Evolutionary conservation across 768 basidiomycete genomes (phyloP).

Genomic region (Boletellus ananas): DNA sequence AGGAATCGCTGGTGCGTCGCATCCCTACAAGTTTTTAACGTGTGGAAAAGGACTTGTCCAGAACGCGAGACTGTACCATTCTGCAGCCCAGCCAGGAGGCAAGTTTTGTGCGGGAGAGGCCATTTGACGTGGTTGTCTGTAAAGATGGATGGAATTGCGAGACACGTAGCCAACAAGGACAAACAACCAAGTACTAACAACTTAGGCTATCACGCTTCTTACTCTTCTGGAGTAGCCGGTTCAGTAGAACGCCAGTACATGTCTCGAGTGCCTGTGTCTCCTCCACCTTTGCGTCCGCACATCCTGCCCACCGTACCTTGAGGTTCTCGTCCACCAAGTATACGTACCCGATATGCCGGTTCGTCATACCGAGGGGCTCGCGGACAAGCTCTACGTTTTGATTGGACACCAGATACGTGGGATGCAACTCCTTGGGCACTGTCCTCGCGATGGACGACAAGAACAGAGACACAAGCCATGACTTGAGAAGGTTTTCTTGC

Average conservation of each 20-base stretch:
- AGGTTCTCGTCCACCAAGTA: constrained; percentile 84
- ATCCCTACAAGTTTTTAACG: constrained; percentile 55
- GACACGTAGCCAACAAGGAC: constrained; percentile 29
- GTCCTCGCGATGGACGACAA: constrained; percentile 64
- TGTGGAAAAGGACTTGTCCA: not conserved
- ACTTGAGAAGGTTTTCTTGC: constrained; percentile 92
- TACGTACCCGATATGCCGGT: constrained; percentile 88
- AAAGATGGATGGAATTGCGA: not conserved
- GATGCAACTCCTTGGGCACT: constrained; percentile 60
- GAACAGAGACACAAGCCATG: constrained; percentile 84
- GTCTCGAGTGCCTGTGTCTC: constrained; percentile 67
- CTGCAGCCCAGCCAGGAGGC: constrained; percentile 89
- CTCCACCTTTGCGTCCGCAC: constrained; percentile 74
- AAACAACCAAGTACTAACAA: constrained; percentile 16
- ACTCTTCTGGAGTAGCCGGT: constrained; percentile 42
- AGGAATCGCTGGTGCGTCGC: constrained; percentile 73
- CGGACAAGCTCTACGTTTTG: constrained; percentile 86
- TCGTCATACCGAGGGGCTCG: constrained; percentile 82
- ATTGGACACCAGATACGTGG: constrained; percentile 73
- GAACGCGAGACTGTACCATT: constrained; percentile 61
- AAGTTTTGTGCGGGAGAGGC: constrained; percentile 59
- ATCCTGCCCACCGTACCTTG: constrained; percentile 89
- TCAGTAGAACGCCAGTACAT: constrained; percentile 67
- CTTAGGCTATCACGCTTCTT: not conserved
- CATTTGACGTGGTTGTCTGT: constrained; percentile 27